A percentile compares a stretch with the other conserved stretches of the same genome.
phyloP scores from a whole-genome alignment of 345 rosid genomes.

The Pistacia integerrima region DNA sequence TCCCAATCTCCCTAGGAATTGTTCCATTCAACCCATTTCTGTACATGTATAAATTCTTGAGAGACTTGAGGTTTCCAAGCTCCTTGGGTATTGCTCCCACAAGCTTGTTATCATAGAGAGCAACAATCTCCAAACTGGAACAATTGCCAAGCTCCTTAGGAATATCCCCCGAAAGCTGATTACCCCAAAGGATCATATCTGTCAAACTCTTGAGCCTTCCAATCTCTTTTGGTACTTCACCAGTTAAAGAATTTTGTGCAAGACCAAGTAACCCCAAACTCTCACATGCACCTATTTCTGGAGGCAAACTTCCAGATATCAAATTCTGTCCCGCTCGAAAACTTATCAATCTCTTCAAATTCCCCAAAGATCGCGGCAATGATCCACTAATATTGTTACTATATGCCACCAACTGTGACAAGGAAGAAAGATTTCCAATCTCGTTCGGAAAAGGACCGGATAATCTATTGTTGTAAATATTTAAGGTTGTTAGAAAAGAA shows the following conservation, averaged over 20 bases:
- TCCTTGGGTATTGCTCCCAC: constrained; percentile 65
- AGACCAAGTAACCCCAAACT: constrained; percentile 74
- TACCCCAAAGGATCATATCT: constrained; percentile 71
- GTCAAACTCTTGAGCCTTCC: constrained; percentile 66
- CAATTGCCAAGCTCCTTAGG: constrained; percentile 81
- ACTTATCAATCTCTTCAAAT: constrained; percentile 50
- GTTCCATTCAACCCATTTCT: constrained; percentile 70
- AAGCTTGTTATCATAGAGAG: constrained; percentile 80
- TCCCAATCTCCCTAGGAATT: constrained; percentile 79
- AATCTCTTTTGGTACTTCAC: constrained; percentile 68
- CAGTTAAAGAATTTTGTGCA: constrained; percentile 71
- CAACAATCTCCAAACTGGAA: constrained; percentile 57
- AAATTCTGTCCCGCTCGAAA: constrained; percentile 86
- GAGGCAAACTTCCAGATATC: constrained; percentile 80
- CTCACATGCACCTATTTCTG: constrained; percentile 69
- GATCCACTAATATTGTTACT: constrained; percentile 75
- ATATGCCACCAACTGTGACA: constrained; percentile 62
- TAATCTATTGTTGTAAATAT: constrained; percentile 70
- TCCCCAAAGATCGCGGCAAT: constrained; percentile 69
- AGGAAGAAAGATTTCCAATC: constrained; percentile 62
- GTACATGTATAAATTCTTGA: constrained; percentile 62
- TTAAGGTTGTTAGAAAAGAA: constrained; percentile 46
- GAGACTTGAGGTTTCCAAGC: constrained; percentile 52
- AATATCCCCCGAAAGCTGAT: constrained; percentile 67
- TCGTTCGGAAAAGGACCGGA: constrained; percentile 73